A percentile compares a stretch with the other conserved stretches of the same genome.
Conservation (phyloP, 495 filamentous ascomycete species). For the Talaromyces ruber region DNA sequence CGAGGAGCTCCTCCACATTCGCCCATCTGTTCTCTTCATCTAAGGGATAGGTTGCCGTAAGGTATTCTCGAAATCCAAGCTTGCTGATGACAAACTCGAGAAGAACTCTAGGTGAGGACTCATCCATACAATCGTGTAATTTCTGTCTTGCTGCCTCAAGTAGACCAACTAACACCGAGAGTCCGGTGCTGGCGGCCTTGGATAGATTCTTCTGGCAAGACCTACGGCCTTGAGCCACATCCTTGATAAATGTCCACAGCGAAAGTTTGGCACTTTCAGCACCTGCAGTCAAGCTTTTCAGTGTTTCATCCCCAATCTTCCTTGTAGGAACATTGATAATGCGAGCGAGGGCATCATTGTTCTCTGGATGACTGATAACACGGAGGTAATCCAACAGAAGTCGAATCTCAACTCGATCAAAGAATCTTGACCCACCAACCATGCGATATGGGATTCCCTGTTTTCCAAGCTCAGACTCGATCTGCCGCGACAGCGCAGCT, state of each 20-base stretch:
- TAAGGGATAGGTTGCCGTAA: conserved; percentile 58
- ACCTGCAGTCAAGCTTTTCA: conserved; percentile 66
- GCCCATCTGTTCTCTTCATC: conserved; percentile 83
- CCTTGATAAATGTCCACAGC: conserved; percentile 66
- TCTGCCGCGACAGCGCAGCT: conserved; percentile 70
- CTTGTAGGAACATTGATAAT: conserved; percentile 81
- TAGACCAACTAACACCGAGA: conserved; percentile 51
- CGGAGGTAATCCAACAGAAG: conserved; percentile 81
- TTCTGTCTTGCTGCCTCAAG: conserved; percentile 54
- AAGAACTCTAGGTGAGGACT: conserved; percentile 55
- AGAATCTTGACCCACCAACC: conserved; percentile 90
- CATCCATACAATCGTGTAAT: conserved; percentile 38
- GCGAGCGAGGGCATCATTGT: conserved; percentile 79
- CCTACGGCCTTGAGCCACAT: conserved; percentile 60
- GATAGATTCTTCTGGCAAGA: conserved; percentile 59
- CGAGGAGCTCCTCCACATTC: conserved; percentile 82
- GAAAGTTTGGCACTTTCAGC: conserved; percentile 54
- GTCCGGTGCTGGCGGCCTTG: conserved; percentile 56
- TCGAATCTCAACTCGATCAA: conserved; percentile 87
- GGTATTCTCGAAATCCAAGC: conserved; percentile 62
- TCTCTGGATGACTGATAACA: conserved; percentile 74
- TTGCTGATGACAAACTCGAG: conserved; percentile 67
- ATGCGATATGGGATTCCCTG: conserved; percentile 86
- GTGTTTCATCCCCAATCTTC: conserved; percentile 73
- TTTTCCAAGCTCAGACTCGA: conserved; percentile 78